Evolutionary conservation across 2,329 filamentous ascomycete species (phyloP).

Genomic region (Aspergillus puulaauensis): DNA sequence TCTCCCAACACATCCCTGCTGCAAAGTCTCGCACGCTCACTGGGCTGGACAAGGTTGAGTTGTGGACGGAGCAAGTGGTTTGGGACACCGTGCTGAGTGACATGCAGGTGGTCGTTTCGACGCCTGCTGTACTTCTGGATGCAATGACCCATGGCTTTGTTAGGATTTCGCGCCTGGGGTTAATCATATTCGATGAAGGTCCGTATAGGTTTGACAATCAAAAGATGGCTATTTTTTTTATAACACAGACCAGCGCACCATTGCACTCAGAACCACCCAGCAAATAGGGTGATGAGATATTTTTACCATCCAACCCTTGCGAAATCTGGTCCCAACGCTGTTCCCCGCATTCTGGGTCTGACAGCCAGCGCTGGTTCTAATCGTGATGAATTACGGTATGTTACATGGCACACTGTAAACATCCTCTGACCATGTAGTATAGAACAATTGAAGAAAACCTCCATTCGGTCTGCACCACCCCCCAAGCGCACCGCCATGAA

Average conservation of each 20-base stretch:
- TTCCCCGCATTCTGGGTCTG: constrained; percentile 72
- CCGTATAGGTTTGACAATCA: not conserved
- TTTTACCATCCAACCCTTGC: constrained; percentile 60
- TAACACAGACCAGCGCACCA: constrained; percentile 62
- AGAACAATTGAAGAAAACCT: constrained; percentile 67
- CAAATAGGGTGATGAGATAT: constrained; percentile 69
- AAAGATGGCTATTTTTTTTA: not conserved
- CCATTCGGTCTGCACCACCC: constrained; percentile 67
- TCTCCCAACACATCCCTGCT: constrained; percentile 59
- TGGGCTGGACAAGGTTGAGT: constrained; percentile 68
- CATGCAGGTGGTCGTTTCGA: constrained; percentile 73
- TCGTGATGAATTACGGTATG: constrained; percentile 53
- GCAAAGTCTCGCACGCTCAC: constrained; percentile 63
- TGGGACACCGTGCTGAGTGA: constrained; percentile 69
- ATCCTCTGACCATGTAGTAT: constrained; percentile 2
- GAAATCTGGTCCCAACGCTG: constrained; percentile 28
- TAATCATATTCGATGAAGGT: constrained; percentile 86
- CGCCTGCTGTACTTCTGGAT: constrained; percentile 71
- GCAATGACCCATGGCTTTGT: constrained; percentile 75
- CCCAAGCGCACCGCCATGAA: constrained; percentile 67
- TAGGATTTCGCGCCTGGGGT: constrained; percentile 58
- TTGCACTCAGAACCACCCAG: constrained; percentile 63
- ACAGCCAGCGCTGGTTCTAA: constrained; percentile 72
- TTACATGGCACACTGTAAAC: not conserved
- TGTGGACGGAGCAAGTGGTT: constrained; percentile 65